Evolutionary conservation across 2,329 filamentous ascomycete species (phyloP), one percentile per base, ranked within the genome.

Genomic region (Pseudophaeomoniella oleicola): DNA sequence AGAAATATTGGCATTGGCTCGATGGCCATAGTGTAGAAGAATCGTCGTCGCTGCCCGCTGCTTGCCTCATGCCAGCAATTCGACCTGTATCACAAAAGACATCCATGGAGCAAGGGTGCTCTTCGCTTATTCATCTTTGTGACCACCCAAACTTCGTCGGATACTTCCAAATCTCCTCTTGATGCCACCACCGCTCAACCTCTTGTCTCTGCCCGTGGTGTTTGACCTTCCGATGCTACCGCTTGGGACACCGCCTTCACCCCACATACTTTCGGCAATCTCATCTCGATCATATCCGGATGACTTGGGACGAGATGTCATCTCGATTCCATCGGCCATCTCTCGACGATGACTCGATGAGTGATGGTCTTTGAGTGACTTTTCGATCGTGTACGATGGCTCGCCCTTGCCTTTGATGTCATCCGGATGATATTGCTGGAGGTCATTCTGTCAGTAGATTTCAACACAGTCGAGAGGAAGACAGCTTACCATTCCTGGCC

Each of bases 371-470:
- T 81, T 81, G 15, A 77, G 58, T 1, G 73, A 71, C 43, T 72
- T 72, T 48, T 88, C 83, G 19, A 80, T 67, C 5, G 75, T 72
- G 58, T 72, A 90, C 2, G 72, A 75, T 2, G 82, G 81, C 52
- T 88, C 81, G 32, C 81, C 81, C 58, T 90, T 85, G 50, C 83
- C 84, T 56, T 88, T 87, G 43, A 83, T 67, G 50, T 92, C 84
- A 32, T 81, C 72, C 4, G 79, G 77, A 38, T 74, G 72, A 55
- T 92, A 90, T 46, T 72, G 43, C 22, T 27, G n/a, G 6, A 9
- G 22, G n/a, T 9, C 9, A 27, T 27, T 27, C 9, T 27, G 22
- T 27, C n/a, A 27, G 22, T 9, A 27, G 22, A 27, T n/a, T 9
- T 27, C 9, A n/a, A 27, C 6, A 27, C 9, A n/a, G 6, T 27